phyloP scores from a whole-genome alignment of 805 yeast genomes.

The Maudiozyma pseudohumilis region DNA sequence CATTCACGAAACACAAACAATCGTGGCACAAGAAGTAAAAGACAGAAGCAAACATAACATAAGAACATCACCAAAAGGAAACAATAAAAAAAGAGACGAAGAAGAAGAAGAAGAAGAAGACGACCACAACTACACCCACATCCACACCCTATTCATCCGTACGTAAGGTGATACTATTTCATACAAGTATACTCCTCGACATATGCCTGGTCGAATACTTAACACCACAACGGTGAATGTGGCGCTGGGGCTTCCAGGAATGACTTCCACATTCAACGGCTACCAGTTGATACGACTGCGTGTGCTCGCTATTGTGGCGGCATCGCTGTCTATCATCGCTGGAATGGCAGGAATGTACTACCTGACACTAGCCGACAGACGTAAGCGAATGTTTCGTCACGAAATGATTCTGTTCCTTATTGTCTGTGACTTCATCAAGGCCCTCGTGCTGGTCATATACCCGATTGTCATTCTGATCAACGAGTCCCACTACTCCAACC shows the following conservation, averaged over 20 bases:
- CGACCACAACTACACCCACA: too few species aligned
- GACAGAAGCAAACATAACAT: too few species aligned
- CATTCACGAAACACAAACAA: too few species aligned
- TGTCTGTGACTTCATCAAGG: slow-evolving; percentile 68
- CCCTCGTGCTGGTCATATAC: slow-evolving; percentile 54
- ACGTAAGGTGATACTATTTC: too few species aligned
- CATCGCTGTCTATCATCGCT: slow-evolving; percentile 39
- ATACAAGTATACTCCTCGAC: too few species aligned
- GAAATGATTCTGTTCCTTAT: slow-evolving; percentile 58
- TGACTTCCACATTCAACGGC: slow-evolving; percentile 21
- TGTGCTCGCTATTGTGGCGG: slow-evolving; percentile 38
- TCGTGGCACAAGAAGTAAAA: too few species aligned
- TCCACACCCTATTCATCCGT: too few species aligned
- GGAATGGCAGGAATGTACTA: slow-evolving; percentile 56
- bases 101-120: too few species aligned
- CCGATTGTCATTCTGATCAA: slow-evolving; percentile 48
- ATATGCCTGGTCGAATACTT: too few species aligned
- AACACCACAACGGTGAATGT: slow-evolving; percentile 27
- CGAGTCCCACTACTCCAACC: slow-evolving; percentile 36
- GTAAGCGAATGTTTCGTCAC: slow-evolving; percentile 55
- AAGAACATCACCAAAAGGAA: too few species aligned
- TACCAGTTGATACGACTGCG: slow-evolving; percentile 22
- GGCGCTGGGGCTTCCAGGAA: slow-evolving; percentile 27
- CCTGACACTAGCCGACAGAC: slow-evolving; percentile 53
- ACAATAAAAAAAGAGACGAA: too few species aligned